Percentiles rank a stretch among this genome's conserved stretches.
These are phyloP conservation scores for Boletus subparvulus DNA, from an alignment of 768 basidiomycete genomes.

Conservation along the genomic window DNA sequence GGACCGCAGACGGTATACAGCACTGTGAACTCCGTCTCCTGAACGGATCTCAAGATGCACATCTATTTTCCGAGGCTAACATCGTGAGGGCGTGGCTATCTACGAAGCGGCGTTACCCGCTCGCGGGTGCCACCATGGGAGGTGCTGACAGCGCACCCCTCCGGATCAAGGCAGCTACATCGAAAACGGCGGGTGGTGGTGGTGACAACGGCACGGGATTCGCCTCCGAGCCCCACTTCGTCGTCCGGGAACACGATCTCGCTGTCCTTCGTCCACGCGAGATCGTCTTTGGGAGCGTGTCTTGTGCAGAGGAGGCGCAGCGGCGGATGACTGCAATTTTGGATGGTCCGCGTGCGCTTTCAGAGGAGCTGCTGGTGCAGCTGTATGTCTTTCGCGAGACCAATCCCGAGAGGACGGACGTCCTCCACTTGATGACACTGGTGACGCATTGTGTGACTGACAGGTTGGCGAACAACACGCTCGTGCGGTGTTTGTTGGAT, in stretches of 20 bases:
- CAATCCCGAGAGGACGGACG: constrained; percentile 29
- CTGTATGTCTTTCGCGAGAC: constrained; percentile 42
- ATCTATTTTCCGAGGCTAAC: constrained; percentile 34
- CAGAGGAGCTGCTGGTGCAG: constrained; percentile 42
- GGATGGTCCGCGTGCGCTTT: constrained; percentile 39
- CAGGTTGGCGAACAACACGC: constrained; percentile 42
- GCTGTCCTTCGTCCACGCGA: constrained; percentile 36
- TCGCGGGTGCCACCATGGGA: constrained; percentile 45
- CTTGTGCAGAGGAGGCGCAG: constrained; percentile 37
- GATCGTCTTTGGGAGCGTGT: constrained; percentile 35
- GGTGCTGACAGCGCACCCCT: constrained; percentile 1
- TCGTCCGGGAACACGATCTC: constrained; percentile 41
- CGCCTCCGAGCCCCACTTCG: constrained; percentile 31
- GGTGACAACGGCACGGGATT: background rate
- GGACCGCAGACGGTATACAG: constrained; percentile 45
- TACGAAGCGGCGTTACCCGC: constrained; percentile 49
- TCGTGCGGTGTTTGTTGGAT: constrained; percentile 48
- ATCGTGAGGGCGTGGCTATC: constrained; percentile 44
- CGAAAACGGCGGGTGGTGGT: background rate
- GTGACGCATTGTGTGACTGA: constrained; percentile 53
- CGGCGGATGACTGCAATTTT: constrained; percentile 30
- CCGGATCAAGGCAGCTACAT: background rate
- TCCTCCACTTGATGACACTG: constrained; percentile 43
- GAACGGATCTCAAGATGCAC: constrained; percentile 24
- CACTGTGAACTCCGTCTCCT: constrained; percentile 27